Evolutionary conservation across 2,329 filamentous ascomycete species (phyloP), one percentile per base, ranked within the genome.

Genomic region (Parastagonospora nodorum): DNA sequence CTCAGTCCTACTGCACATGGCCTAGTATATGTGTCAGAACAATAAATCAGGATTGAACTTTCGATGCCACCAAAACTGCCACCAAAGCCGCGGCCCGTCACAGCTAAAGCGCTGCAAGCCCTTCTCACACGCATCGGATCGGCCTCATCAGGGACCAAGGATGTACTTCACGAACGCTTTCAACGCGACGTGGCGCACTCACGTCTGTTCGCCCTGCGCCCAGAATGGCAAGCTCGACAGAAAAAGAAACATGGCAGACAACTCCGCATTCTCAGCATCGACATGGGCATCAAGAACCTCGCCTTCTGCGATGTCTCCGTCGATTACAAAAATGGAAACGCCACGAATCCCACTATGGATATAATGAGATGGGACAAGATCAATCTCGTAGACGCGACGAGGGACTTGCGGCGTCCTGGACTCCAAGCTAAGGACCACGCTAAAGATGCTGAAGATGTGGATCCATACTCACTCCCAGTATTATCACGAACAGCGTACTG

Each of bases 241-340:
- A 15, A 33, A 29, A 14, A 15, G 77, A 60, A 80, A 8, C 5
- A 24, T 24, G 33, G 29, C 10, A 46, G 38, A 8, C 51, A 54
- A 27, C 33, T 62, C 1, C 51, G 86, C 37, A 79, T 94, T 19
- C 72, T 94, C 30, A 92, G 89, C 67, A 88, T 95, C 55, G 90
- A 95, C 70, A 88, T 94, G 84, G 90, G 90, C 4, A 88, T 95
- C 58, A 85, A 84, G 37, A 95, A 95, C 68, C 77, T 95, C 4
- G 90, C 89, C 1, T 90, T 85, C 68, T 89, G 88, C 57, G 79
- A 90, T 53, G 71, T 89, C 29, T 64, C 74, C 14, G 65, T 81
- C 1, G 41, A 58, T 8, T 45, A 45, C 28, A 31, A 47, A 16
- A 14, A n/a, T 10, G 35, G 39, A 15, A 33, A 49, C 12, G 32